These are phyloP conservation scores for Ceratobasidium sp. DNA, from an alignment of 1,284 basidiomycete genomes.

Conservation along the genomic window DNA sequence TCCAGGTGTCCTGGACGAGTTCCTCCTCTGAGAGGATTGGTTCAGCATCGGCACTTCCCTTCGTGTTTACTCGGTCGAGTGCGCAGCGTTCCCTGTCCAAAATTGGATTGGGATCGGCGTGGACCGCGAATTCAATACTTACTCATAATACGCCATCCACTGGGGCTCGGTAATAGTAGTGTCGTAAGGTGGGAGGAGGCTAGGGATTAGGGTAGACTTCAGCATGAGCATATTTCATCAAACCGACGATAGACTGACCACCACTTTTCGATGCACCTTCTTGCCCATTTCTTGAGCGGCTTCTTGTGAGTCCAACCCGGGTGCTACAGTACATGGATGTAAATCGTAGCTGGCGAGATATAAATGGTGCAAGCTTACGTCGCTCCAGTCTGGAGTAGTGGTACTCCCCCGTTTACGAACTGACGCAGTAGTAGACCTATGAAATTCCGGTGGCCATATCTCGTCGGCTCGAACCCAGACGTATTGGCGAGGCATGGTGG, in stretches of 20 bases:
- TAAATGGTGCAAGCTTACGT: too few relatives aligned
- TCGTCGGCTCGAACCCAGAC: too few relatives aligned
- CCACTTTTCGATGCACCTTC: too few relatives aligned
- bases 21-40: background rate
- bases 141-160: slow-evolving; percentile 23
- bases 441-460: too few relatives aligned
- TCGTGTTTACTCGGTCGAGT: slow-evolving; percentile 20
- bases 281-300: too few relatives aligned
- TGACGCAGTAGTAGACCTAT: too few relatives aligned
- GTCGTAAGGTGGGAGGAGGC: slow-evolving; percentile 22
- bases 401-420: too few relatives aligned
- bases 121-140: background rate
- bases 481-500: too few relatives aligned
- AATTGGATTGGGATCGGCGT: background rate
- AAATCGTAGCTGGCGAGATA: too few relatives aligned
- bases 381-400: too few relatives aligned
- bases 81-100: slow-evolving; percentile 16
- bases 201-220: background rate
- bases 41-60: background rate
- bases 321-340: too few relatives aligned
- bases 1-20: slow-evolving; percentile 12
- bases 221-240: background rate
- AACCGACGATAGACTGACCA: background rate
- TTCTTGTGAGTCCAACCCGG: too few relatives aligned
- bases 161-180: slow-evolving; percentile 2